A percentile compares a stretch with the other conserved stretches of the same genome.
These are phyloP conservation scores for Coemansia sp. DNA, from an alignment of 192 early-diverging fungal genomes.

Conservation along the genomic window DNA sequence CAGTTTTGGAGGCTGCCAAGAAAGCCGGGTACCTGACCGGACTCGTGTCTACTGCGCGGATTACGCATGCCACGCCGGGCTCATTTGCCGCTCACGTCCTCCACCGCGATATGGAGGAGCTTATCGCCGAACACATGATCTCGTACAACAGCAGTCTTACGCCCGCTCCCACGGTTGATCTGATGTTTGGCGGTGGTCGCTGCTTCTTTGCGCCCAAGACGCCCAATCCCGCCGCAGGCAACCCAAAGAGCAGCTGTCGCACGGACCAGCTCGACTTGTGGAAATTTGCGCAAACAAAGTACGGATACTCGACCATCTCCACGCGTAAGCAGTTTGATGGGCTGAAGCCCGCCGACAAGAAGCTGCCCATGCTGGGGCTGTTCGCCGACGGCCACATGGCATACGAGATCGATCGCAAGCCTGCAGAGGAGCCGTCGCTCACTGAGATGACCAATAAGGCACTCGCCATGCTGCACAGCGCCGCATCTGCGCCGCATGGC, in stretches of 20 bases:
- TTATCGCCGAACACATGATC: constrained; percentile 59
- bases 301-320: constrained; percentile 8
- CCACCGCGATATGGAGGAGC: constrained; percentile 59
- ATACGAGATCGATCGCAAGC: constrained; percentile 57
- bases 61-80: constrained; percentile 66
- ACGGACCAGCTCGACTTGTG: constrained; percentile 43
- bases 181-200: constrained; percentile 61
- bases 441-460: constrained; percentile 59
- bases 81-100: constrained; percentile 60
- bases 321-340: constrained; percentile 27
- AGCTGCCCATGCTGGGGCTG: constrained; percentile 53
- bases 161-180: constrained; percentile 27
- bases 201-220: constrained; percentile 56
- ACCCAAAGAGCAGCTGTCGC: constrained; percentile 41
- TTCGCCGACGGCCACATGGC: constrained; percentile 58
- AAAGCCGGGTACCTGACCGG: constrained; percentile 50
- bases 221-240: neutral
- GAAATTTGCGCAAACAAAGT: constrained; percentile 16
- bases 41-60: constrained; percentile 61
- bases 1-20: constrained; percentile 65
- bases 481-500: neutral
- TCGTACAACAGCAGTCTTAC: constrained; percentile 35
- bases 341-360: constrained; percentile 2
- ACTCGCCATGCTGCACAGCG: constrained; percentile 28
- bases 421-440: constrained; percentile 50